Evolutionary conservation across 495 filamentous ascomycete genomes (phyloP).

Genomic region (Paragyromitra xinjiangensis): DNA sequence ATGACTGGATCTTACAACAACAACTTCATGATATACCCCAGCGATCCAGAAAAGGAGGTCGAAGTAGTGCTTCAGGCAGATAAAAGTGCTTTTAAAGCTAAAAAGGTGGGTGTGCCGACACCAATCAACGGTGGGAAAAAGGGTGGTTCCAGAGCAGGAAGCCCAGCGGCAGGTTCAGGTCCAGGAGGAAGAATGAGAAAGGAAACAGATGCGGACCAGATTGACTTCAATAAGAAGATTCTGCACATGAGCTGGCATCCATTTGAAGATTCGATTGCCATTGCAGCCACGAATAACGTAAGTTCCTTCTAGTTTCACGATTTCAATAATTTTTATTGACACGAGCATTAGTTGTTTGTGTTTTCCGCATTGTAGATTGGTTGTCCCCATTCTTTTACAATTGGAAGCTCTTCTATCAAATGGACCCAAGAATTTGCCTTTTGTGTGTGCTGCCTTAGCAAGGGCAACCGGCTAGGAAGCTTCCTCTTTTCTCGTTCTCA

Average conservation of each 20-base stretch:
- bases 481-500: slow-evolving; percentile 29
- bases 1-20: slow-evolving; percentile 99
- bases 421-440: slow-evolving; percentile 51
- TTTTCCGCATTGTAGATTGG: slow-evolving; percentile 88
- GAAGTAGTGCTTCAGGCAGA: slow-evolving; percentile 98
- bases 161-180: slow-evolving; percentile 79
- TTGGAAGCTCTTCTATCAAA: slow-evolving; percentile 42
- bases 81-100: slow-evolving; percentile 99
- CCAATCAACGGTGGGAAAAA: slow-evolving; percentile 92
- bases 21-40: slow-evolving; percentile 99
- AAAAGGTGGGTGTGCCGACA: slow-evolving; percentile 98
- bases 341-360: slow-evolving; percentile 80
- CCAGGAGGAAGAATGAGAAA: slow-evolving; percentile 96
- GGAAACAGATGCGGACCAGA: slow-evolving; percentile 98
- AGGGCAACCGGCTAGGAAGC: slow-evolving; percentile 22
- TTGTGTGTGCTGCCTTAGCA: slow-evolving; percentile 34
- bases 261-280: slow-evolving; percentile 98
- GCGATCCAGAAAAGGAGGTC: slow-evolving; percentile 91
- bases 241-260: slow-evolving; percentile 99
- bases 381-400: slow-evolving; percentile 47
- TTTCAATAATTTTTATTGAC: slow-evolving; percentile 28
- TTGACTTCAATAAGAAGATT: slow-evolving; percentile 99
- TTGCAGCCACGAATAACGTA: slow-evolving; percentile 99
- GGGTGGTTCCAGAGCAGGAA: slow-evolving; percentile 83
- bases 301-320: slow-evolving; percentile 60